Conservation (phyloP, 2,329 filamentous ascomycete genomes). For the Aspergillus tanneri region DNA sequence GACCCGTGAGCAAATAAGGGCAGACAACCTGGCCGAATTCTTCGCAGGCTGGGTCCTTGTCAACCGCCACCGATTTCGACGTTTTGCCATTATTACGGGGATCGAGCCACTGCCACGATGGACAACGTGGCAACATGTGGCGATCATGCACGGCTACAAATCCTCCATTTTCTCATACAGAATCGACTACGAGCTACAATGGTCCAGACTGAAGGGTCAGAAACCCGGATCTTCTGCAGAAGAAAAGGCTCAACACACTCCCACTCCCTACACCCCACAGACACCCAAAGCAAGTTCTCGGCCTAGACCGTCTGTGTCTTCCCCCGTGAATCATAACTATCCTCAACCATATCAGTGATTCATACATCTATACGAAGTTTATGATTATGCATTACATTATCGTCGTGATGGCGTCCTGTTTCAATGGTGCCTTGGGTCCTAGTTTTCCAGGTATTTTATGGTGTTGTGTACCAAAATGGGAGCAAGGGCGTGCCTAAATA, state of each 20-base stretch:
- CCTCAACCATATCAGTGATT: conserved; percentile 20
- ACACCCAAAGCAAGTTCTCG: background rate
- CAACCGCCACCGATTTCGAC: conserved; percentile 33
- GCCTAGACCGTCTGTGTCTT: background rate
- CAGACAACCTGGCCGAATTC: conserved; percentile 40
- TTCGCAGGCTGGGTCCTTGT: conserved; percentile 40
- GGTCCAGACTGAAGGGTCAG: conserved; percentile 9
- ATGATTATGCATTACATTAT: too few species aligned
- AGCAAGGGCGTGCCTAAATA: too few species aligned
- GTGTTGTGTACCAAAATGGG: too few species aligned
- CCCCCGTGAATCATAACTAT: conserved; percentile 3
- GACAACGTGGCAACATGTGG: conserved; percentile 32
- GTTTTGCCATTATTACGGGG: conserved; percentile 27
- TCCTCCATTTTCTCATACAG: conserved; percentile 17
- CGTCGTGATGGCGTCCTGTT: too few species aligned
- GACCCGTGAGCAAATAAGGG: conserved; percentile 30
- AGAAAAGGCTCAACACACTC: conserved; percentile 6
- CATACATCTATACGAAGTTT: background rate
- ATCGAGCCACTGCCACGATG: conserved; percentile 26
- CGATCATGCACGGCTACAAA: conserved; percentile 13
- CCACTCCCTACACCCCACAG: conserved; percentile 16
- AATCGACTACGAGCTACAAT: conserved; percentile 16
- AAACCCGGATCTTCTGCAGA: background rate
- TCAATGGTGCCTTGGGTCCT: too few species aligned
- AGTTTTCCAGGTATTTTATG: too few species aligned